Percentiles rank a stretch among this genome's conserved stretches.
phyloP scores from a whole-genome alignment of 1,284 basidiomycete species.

The Ustilago curta region DNA sequence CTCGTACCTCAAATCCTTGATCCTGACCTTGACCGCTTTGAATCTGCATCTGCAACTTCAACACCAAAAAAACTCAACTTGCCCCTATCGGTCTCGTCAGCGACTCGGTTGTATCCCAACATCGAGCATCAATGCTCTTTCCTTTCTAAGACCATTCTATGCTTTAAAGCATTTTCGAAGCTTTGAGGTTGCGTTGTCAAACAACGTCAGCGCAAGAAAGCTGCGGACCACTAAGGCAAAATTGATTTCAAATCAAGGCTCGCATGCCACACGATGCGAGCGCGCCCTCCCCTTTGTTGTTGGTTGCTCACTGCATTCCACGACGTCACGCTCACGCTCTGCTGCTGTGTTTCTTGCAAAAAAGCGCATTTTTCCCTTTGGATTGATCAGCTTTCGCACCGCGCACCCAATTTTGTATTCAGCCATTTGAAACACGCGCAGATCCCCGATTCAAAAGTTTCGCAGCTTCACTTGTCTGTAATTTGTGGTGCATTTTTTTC shows the following conservation, averaged over 20 bases:
- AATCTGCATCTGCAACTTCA: neutral
- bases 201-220: neutral
- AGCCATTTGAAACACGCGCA: slow-evolving; percentile 3
- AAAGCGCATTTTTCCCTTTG: too few relatives aligned
- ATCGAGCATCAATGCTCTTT: neutral
- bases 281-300: slow-evolving; percentile 6
- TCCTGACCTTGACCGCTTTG: neutral
- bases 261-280: neutral
- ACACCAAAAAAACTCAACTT: too few relatives aligned
- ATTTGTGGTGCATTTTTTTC: slow-evolving; percentile 7
- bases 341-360: neutral
- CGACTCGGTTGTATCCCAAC: neutral
- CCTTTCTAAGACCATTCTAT: neutral
- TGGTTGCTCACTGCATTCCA: neutral
- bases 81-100: neutral
- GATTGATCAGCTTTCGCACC: slow-evolving; percentile 2
- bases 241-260: slow-evolving; percentile 36
- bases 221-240: slow-evolving; percentile 16
- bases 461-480: neutral
- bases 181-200: neutral
- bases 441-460: slow-evolving; percentile 26
- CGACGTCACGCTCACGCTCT: slow-evolving; percentile 2
- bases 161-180: neutral
- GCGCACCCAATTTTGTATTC: slow-evolving; percentile 18
- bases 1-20: neutral